Evolutionary conservation across 2,329 filamentous ascomycete species (phyloP).

Genomic region (Penicillium psychrosexuale): DNA sequence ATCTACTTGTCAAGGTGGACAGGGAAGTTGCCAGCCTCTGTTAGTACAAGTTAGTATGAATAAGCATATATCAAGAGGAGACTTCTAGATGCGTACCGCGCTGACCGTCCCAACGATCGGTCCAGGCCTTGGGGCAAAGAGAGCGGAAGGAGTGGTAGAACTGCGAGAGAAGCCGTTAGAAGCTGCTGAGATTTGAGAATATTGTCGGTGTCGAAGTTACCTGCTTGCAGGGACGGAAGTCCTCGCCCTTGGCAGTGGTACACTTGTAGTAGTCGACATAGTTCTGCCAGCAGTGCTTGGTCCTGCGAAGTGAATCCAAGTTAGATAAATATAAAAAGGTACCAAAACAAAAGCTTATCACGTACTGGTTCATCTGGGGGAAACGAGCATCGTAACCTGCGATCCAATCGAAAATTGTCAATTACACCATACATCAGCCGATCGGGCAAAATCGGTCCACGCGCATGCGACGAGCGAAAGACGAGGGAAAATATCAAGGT

Average conservation of each 20-base stretch:
- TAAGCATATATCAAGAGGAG: not conserved
- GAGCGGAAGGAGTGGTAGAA: slow-evolving; percentile 97
- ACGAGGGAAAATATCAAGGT: slow-evolving; percentile 12
- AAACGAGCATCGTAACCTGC: slow-evolving; percentile 98
- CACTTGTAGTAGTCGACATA: slow-evolving; percentile 99
- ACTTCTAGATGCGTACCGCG: slow-evolving; percentile 63
- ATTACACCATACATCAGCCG: slow-evolving; percentile 19
- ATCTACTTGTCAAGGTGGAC: slow-evolving; percentile 48
- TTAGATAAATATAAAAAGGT: slow-evolving; percentile 10
- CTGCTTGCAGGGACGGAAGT: slow-evolving; percentile 95
- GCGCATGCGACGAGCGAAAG: slow-evolving; percentile 10
- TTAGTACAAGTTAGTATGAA: slow-evolving; percentile 12
- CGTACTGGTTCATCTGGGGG: slow-evolving; percentile 80
- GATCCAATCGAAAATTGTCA: slow-evolving; percentile 35
- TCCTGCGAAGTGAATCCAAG: slow-evolving; percentile 39
- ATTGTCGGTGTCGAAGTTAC: slow-evolving; percentile 49
- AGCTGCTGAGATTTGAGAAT: not conserved
- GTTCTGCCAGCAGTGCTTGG: slow-evolving; percentile 99
- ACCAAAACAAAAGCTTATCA: slow-evolving; percentile 2
- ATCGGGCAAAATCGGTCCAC: slow-evolving; percentile 13
- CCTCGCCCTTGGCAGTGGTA: slow-evolving; percentile 96
- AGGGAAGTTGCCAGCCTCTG: slow-evolving; percentile 58
- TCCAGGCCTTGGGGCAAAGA: slow-evolving; percentile 94
- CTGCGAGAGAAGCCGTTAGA: slow-evolving; percentile 47
- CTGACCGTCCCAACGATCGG: slow-evolving; percentile 93